Evolutionary conservation across 495 filamentous ascomycete species (phyloP).

Genomic region (Trichocladium antarcticum): DNA sequence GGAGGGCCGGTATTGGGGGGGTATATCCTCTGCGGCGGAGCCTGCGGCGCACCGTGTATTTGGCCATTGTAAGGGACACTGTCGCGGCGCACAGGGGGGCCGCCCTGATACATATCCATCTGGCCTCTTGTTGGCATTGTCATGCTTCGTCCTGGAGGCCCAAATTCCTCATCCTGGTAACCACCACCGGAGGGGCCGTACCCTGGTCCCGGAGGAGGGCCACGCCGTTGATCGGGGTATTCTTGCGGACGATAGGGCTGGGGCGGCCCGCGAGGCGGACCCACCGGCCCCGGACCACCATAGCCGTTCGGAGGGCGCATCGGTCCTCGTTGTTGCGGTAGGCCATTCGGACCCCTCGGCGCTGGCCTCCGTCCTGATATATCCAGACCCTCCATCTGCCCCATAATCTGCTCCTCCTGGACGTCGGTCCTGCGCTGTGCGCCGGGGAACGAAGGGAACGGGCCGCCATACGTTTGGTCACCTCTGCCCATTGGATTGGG

Average conservation of each 20-base stretch:
- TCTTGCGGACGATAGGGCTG: slow-evolving; percentile 29
- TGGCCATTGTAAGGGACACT: slow-evolving; percentile 37
- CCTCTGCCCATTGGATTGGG: slow-evolving; percentile 28
- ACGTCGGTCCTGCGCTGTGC: slow-evolving; percentile 36
- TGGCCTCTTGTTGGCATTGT: slow-evolving; percentile 42
- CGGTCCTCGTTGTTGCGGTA: slow-evolving; percentile 24
- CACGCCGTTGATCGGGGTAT: slow-evolving; percentile 33
- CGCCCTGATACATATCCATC: slow-evolving; percentile 26
- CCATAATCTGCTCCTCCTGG: slow-evolving; percentile 38
- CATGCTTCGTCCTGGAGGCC: slow-evolving; percentile 39
- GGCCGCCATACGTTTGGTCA: slow-evolving; percentile 46
- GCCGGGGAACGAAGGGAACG: slow-evolving; percentile 56
- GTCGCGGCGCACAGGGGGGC: slow-evolving; percentile 25
- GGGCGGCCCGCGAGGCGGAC: slow-evolving; percentile 28
- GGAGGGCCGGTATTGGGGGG: slow-evolving; percentile 31
- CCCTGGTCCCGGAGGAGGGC: slow-evolving; percentile 27
- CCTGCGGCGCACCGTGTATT: slow-evolving; percentile 30
- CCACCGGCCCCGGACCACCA: slow-evolving; percentile 29
- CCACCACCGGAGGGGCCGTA: slow-evolving; percentile 22
- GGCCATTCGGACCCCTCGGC: slow-evolving; percentile 21
- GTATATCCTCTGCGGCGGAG: slow-evolving; percentile 37
- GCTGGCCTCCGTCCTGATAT: slow-evolving; percentile 37
- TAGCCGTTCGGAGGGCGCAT: slow-evolving; percentile 22
- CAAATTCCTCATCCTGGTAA: slow-evolving; percentile 28
- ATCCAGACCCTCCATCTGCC: slow-evolving; percentile 49